Base-by-base conservation (phyloP, 1,284 basidiomycete genomes). In the Sanghuangporus baumii region DNA sequence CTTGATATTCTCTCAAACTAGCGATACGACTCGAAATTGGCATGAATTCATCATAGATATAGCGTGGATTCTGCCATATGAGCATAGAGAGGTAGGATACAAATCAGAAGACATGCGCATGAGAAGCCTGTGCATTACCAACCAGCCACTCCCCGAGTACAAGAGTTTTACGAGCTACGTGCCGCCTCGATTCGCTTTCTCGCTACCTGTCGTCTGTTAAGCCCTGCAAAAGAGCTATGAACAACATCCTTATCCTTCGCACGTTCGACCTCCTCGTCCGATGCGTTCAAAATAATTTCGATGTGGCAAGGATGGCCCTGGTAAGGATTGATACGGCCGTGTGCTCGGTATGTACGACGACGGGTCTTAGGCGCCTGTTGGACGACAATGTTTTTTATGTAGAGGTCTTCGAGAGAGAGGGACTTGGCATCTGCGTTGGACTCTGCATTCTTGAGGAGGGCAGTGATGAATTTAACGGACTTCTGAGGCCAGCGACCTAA, bases 341-440 rank as follows among this genome's bases (percentile, higher is more conserved):
- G 94, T 60, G 97, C 97, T 80, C 97, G 95, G 89, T 97, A 99
- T 70, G 97, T 99, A 76, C 97, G 93, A 74, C 97, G 94, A 78
- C 94, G 94, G 76, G 97, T 99, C 94, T 99, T 99, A 68, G 96
- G 97, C 69, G 97, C 97, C 81, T 99, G 96, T 78, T 99, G 92
- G 66, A 99, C 95, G 69, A 94, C 92, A 70, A 99, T 98, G 86
- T 91, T 97, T 84, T 92, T 95, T 85, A 99, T 96, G 74, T 80
- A 72, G 64, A 99, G 88, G 68, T 96, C 94, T 73, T 98, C 96
- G 66, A 92, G 81, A 64, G 95, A 91, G 67, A 99, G 82, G 77
- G 90, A 94, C 85, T 99, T 99, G 72, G 94, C 94, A 72, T 98
- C 96, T 67, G 97, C 97, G 79, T 99, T 99, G 71, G 97, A 90